These are phyloP conservation scores for Coelastrella sp. DNA, from an alignment of 139 green algal genomes.

Conservation along the genomic window DNA sequence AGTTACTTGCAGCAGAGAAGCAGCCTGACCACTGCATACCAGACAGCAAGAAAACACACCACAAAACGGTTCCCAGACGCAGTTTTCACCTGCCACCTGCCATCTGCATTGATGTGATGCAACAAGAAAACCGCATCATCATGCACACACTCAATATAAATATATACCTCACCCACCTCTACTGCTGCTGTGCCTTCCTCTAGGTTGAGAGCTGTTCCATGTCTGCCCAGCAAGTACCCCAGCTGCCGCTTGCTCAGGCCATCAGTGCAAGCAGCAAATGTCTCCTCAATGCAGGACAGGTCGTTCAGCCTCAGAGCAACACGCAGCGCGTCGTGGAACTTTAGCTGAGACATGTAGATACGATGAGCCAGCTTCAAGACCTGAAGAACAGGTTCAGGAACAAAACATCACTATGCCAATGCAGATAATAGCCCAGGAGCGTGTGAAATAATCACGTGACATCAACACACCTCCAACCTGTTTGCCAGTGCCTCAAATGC, in stretches of 20 bases:
- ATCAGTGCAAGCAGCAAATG: conserved; percentile 75
- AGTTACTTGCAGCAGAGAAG: neutral
- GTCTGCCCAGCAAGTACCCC: conserved; percentile 90
- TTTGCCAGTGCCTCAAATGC: too few species aligned
- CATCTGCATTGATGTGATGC: too few species aligned
- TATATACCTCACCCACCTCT: conserved; percentile 34
- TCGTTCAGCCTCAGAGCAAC: conserved; percentile 78
- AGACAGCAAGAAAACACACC: too few species aligned
- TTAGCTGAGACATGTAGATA: conserved; percentile 83
- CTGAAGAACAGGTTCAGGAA: neutral
- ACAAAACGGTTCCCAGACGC: too few species aligned
- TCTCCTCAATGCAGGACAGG: conserved; percentile 59
- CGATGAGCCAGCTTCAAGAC: conserved; percentile 72
- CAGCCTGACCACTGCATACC: neutral
- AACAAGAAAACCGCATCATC: too few species aligned
- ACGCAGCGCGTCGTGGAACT: conserved; percentile 89
- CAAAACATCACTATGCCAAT: neutral
- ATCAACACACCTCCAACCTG: too few species aligned
- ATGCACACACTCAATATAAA: too few species aligned
- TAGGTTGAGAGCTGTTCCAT: conserved; percentile 77
- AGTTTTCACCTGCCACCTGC: too few species aligned
- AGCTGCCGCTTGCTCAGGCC: conserved; percentile 91
- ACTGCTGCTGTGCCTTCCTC: conserved; percentile 83
- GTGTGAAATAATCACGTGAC: neutral
- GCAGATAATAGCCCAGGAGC: neutral